Conservation (phyloP, 106 monocot species). For the Acorus calamus region DNA sequence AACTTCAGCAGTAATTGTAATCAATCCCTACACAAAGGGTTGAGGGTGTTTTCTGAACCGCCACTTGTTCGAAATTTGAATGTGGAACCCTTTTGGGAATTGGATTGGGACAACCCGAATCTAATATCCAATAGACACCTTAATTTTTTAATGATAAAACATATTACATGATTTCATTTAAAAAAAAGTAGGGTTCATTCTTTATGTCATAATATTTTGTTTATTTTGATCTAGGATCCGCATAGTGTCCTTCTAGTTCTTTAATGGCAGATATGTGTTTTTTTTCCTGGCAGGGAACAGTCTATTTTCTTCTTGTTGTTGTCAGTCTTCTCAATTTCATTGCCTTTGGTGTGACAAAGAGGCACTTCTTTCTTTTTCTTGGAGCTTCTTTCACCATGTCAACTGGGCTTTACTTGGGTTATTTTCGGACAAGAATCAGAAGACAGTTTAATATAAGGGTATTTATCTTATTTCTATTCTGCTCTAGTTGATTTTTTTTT, state of each 20-base stretch:
- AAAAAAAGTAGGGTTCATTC: not conserved
- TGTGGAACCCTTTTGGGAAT: too few relatives aligned
- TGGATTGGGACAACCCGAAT: too few relatives aligned
- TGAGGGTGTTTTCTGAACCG: too few relatives aligned
- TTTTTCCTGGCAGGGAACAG: conserved; percentile 35
- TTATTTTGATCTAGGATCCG: not conserved
- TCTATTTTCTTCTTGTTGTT: conserved; percentile 37
- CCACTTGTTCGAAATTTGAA: too few relatives aligned
- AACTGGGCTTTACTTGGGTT: conserved; percentile 50
- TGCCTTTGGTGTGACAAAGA: conserved; percentile 46
- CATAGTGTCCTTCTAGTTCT: not conserved
- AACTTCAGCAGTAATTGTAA: too few relatives aligned
- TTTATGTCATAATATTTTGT: not conserved
- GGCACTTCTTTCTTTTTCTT: conserved; percentile 40
- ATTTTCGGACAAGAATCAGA: conserved; percentile 60
- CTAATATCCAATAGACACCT: too few relatives aligned
- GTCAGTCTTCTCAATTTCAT: conserved; percentile 35
- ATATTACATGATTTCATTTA: too few relatives aligned
- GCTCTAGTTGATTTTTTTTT: too few relatives aligned
- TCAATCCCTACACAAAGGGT: too few relatives aligned
- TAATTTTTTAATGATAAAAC: too few relatives aligned
- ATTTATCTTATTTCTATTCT: not conserved
- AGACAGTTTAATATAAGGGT: conserved; percentile 83
- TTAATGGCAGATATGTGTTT: not conserved
- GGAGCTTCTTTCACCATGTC: conserved; percentile 35